Base-by-base conservation (phyloP, 1,284 basidiomycete genomes). In the Phylloboletellus chloephorus region DNA sequence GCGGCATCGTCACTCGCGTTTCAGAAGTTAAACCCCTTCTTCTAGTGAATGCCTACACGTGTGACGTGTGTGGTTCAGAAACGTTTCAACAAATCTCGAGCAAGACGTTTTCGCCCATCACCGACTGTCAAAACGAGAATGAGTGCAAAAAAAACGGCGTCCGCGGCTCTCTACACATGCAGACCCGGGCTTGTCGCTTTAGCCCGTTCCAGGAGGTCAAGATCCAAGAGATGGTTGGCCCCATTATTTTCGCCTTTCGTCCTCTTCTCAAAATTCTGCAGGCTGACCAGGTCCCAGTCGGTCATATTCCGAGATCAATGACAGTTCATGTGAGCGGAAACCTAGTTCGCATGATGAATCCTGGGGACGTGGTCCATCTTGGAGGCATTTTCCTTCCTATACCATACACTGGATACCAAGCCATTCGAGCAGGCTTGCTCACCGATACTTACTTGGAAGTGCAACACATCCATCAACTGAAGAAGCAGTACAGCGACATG, bases 271-370 rank as follows among this genome's bases (percentile, higher is more conserved):
- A 47, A 36, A 20, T 37, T 41, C 43, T 41, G 7, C 51, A 93
- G 89, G 89, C 96, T 17, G 96, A 98, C 60, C 96, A 99, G 82
- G 96, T 99, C 0, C 96, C 96, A 16, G 94, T 98, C 25, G 96
- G 96, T 3, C 96, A 99, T 63, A 98, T 99, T 46, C 96, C 96
- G 22, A 85, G 96, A 25, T 93, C 93, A 2, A 98, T 98, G 96
- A 94, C 93, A 0, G 67, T 98, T 21, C 94, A 99, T 62, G 73
- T 98, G 26, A 84, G 91, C 52, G 96, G 96, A 10, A 83, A 78
- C 43, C 74, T 97, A 31, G 95, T 93, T 4, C 86, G 96, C 28
- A 71, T 78, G 35, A 85, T 98, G 80, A 96, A 87, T 57, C 96
- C 96, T 0, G 96, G 96, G 21, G 96, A 99, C 59, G 85, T 97